Conservation (phyloP, 495 filamentous ascomycete genomes). For the Penicillium arizonense region DNA sequence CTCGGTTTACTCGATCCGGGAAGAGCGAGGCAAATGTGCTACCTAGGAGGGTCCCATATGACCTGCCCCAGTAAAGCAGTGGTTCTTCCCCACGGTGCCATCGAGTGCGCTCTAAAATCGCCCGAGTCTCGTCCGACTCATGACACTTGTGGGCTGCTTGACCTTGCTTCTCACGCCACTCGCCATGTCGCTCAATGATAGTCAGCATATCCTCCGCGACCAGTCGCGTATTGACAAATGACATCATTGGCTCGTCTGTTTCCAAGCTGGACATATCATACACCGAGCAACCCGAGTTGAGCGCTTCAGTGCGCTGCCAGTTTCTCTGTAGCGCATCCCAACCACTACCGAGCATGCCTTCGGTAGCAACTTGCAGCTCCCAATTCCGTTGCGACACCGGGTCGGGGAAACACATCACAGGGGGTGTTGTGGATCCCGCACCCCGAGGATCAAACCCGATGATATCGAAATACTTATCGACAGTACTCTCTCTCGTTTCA, state of each 20-base stretch:
- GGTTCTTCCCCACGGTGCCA: constrained; percentile 42
- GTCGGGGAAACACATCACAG: constrained; percentile 48
- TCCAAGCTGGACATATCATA: constrained; percentile 22
- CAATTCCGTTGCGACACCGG: constrained; percentile 35
- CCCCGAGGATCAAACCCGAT: constrained; percentile 58
- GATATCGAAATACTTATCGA: constrained; percentile 51
- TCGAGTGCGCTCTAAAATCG: constrained; percentile 24
- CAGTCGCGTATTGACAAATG: constrained; percentile 46
- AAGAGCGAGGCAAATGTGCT: constrained; percentile 54
- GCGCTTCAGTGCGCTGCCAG: constrained; percentile 47
- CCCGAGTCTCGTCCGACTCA: constrained; percentile 28
- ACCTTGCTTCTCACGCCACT: constrained; percentile 41
- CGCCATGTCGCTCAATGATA: constrained; percentile 49
- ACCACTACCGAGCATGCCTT: constrained; percentile 42
- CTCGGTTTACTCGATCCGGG: constrained; percentile 48
- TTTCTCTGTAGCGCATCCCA: constrained; percentile 38
- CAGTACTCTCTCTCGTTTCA: background rate
- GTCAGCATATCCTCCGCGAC: constrained; percentile 52
- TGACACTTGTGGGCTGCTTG: constrained; percentile 14
- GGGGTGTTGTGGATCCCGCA: constrained; percentile 49
- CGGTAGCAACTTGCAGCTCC: constrained; percentile 38
- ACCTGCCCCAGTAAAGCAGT: constrained; percentile 63
- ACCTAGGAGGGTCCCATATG: constrained; percentile 68
- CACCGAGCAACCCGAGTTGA: constrained; percentile 36
- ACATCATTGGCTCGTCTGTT: constrained; percentile 37